A percentile compares a stretch with the other conserved stretches of the same genome.
phyloP scores from a whole-genome alignment of 2,329 filamentous ascomycete species.

The Aurifilum marmelostoma region DNA sequence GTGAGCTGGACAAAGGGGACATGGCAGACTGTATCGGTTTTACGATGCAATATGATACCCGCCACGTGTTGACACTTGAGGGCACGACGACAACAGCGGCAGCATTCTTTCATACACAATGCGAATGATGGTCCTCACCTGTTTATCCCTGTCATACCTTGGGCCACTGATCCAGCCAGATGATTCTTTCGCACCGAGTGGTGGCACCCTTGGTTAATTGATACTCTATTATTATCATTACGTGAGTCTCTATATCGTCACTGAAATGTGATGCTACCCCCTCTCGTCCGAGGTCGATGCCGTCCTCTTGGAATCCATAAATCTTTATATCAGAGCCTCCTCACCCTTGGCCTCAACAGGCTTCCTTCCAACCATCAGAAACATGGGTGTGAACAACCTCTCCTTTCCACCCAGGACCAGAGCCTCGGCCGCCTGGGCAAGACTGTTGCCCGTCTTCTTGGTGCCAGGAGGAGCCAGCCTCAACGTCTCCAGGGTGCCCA shows the following conservation, averaged over 20 bases:
- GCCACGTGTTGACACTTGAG: not conserved
- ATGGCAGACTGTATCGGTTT: not conserved
- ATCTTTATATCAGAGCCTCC: slow-evolving; percentile 10
- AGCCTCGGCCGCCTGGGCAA: slow-evolving; percentile 57
- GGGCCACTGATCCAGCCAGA: too few relatives aligned
- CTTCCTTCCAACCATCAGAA: slow-evolving; percentile 28
- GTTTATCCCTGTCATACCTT: too few relatives aligned
- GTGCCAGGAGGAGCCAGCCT: slow-evolving; percentile 69
- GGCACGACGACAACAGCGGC: not conserved
- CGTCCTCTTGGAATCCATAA: too few relatives aligned
- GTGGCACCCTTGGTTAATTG: not conserved
- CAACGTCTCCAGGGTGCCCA: slow-evolving; percentile 66
- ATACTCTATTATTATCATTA: not conserved
- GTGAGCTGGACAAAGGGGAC: slow-evolving; percentile 36
- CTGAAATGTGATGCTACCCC: too few relatives aligned
- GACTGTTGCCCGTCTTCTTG: slow-evolving; percentile 74
- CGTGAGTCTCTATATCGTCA: not conserved
- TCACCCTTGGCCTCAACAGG: slow-evolving; percentile 7
- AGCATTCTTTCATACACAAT: not conserved
- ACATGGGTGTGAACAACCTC: slow-evolving; percentile 28
- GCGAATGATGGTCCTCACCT: too few relatives aligned
- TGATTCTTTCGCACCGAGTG: too few relatives aligned
- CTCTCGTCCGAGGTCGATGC: too few relatives aligned
- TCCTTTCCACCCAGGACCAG: slow-evolving; percentile 27
- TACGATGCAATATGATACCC: slow-evolving; percentile 5